Evolutionary conservation across 1,284 basidiomycete genomes (phyloP), one percentile per base, ranked within the genome.

Genomic region (Fomitopsis schrenkii): DNA sequence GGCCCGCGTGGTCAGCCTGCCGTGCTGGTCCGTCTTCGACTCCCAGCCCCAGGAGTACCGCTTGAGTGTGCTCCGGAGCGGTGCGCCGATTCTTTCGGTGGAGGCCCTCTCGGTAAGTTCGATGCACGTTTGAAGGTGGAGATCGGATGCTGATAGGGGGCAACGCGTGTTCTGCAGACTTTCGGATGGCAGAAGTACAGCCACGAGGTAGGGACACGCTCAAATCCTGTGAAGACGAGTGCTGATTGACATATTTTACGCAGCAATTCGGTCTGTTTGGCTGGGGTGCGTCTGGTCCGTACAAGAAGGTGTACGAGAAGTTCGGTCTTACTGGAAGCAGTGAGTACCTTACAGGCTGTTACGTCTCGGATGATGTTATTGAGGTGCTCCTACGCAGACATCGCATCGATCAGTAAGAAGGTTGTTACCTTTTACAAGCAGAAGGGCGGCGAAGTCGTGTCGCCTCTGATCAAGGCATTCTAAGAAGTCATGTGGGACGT

Each of bases 211-310:
- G 75, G 56, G n/a, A 50, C 40, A 14, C 22, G 28, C 8, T 17
- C 35, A 28, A 28, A 14, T 48, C 35, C 15, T 42, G 30, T 12
- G 38, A 55, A 42, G 28, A 14, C 44, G 55, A 50, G 60, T 50
- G 36, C 50, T 71, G 26, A 72, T 26, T 40, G 36, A n/a, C 44
- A 30, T 30, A 17, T 56, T 28, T 61, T 41, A 35, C 28, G 5
- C 62, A 85, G 83, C 89, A 93, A 82, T 91, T 84, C 68, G 94
- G 94, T 73, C 78, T 96, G 63, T 74, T 81, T 60, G 82, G 80
- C 30, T 96, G 91, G 88, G 95, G 95, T 74, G 88, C 92, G 38
- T 97, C 94, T 48, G 95, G 90, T 55, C 95, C 95, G 19, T 95
- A 93, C 75, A 83, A 86, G 75, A 83, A 95, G 79, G 90, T 95